A percentile compares a stretch with the other conserved stretches of the same genome.
Evolutionary conservation across 1,284 basidiomycete genomes (phyloP).

Genomic region (Amylostereum areolatum): DNA sequence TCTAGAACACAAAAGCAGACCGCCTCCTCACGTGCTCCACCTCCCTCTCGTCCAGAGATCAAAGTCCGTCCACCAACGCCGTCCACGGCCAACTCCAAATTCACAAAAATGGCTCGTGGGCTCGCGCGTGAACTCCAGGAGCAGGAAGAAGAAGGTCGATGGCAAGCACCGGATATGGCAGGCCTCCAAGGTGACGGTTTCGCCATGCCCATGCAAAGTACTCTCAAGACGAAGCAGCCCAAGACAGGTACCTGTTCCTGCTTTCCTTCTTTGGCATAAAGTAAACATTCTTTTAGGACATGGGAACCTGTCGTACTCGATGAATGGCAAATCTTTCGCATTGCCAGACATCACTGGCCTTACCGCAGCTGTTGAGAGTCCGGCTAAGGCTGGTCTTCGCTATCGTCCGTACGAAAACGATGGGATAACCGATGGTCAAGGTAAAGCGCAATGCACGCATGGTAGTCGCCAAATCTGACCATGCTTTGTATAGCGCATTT

Average conservation of each 20-base stretch:
- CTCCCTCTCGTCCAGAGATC: slow-evolving; percentile 36
- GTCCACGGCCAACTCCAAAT: slow-evolving; percentile 42
- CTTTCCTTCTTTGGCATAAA: no score
- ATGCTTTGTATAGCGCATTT: slow-evolving; percentile 42
- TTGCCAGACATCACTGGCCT: slow-evolving; percentile 76
- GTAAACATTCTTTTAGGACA: no score
- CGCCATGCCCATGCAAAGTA: slow-evolving; percentile 13
- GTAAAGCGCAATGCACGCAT: slow-evolving; percentile 41
- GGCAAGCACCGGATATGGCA: slow-evolving; percentile 5
- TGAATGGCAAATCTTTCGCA: slow-evolving; percentile 29
- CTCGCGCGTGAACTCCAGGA: slow-evolving; percentile 48
- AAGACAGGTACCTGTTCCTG: background rate
- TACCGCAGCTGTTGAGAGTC: slow-evolving; percentile 68
- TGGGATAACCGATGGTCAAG: slow-evolving; percentile 44
- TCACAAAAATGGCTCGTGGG: slow-evolving; percentile 51
- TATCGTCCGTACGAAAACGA: slow-evolving; percentile 44
- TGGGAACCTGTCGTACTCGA: no score
- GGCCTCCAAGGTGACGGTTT: background rate
- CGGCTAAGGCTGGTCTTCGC: slow-evolving; percentile 45
- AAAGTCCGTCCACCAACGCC: slow-evolving; percentile 54
- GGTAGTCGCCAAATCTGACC: background rate
- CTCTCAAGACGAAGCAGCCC: slow-evolving; percentile 3
- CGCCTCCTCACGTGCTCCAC: slow-evolving; percentile 18
- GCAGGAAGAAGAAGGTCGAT: slow-evolving; percentile 22
- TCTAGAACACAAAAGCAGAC: no score